phyloP scores from a whole-genome alignment of 441 rosid genomes.

The Flueggea neowawraea region DNA sequence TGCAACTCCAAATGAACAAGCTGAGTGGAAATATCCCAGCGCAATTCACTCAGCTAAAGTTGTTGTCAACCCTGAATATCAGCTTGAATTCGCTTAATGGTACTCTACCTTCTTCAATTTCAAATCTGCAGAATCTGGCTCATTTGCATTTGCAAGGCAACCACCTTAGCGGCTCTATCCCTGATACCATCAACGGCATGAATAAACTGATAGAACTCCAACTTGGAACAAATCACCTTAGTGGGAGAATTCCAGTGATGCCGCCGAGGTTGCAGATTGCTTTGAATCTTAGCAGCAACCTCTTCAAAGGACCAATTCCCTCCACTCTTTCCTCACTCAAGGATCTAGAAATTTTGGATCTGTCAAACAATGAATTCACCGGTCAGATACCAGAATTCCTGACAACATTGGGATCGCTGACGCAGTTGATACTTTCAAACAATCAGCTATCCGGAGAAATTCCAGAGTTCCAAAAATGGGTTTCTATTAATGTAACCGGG shows the following conservation, averaged over 20 bases:
- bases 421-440: conserved; percentile 49
- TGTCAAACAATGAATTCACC: conserved; percentile 56
- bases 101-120: conserved; percentile 49
- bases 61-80: conserved; percentile 37
- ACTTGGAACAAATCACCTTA: conserved; percentile 59
- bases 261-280: conserved; percentile 58
- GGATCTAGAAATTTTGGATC: conserved; percentile 65
- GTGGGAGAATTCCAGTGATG: conserved; percentile 53
- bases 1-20: conserved; percentile 50
- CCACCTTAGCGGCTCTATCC: conserved; percentile 52
- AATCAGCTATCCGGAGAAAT: conserved; percentile 49
- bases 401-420: conserved; percentile 26
- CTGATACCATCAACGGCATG: conserved; percentile 30
- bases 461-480: conserved; percentile 28
- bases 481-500: conserved; percentile 27
- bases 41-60: conserved; percentile 22
- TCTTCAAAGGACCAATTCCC: conserved; percentile 52
- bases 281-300: conserved; percentile 66
- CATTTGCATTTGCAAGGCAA: conserved; percentile 52
- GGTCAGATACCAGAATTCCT: conserved; percentile 46
- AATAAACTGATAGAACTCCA: conserved; percentile 48
- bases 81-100: conserved; percentile 63
- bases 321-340: conserved; percentile 22
- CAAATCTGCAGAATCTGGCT: conserved; percentile 35
- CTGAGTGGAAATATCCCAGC: conserved; percentile 52